Evolutionary conservation across 257 asterid genomes (phyloP).

Genomic region (Plectranthus barbatus): DNA sequence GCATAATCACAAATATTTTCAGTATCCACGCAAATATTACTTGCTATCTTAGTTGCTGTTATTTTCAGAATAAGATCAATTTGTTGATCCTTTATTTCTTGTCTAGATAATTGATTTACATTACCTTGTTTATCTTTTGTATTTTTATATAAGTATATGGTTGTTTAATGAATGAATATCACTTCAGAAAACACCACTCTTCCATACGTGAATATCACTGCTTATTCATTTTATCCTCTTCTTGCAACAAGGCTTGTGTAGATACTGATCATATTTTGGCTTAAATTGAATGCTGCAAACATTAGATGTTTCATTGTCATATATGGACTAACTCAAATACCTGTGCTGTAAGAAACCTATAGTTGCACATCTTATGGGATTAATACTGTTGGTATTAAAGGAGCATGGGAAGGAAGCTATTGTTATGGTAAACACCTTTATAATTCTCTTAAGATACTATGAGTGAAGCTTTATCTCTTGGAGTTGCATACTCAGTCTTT

Average conservation of each 20-base stretch:
- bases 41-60: no score
- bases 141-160: no score
- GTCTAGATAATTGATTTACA: no score
- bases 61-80: no score
- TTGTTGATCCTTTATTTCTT: no score
- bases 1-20: no score
- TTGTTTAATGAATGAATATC: no score
- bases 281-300: background rate
- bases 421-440: conserved; percentile 89
- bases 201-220: no score
- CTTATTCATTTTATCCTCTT: no score
- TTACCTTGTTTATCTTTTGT: no score
- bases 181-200: no score
- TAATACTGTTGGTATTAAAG: conserved; percentile 75
- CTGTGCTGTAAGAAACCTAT: conserved; percentile 29
- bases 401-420: conserved; percentile 99
- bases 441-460: conserved; percentile 44
- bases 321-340: background rate
- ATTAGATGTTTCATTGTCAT: background rate
- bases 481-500: conserved; percentile 76
- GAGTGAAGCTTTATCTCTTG: conserved; percentile 84
- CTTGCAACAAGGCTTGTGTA: conserved; percentile 1
- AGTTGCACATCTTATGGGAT: conserved; percentile 59
- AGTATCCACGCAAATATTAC: no score
- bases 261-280: background rate